phyloP scores from a whole-genome alignment of 2,329 filamentous ascomycete genomes.

The Bipolaris gigantea region DNA sequence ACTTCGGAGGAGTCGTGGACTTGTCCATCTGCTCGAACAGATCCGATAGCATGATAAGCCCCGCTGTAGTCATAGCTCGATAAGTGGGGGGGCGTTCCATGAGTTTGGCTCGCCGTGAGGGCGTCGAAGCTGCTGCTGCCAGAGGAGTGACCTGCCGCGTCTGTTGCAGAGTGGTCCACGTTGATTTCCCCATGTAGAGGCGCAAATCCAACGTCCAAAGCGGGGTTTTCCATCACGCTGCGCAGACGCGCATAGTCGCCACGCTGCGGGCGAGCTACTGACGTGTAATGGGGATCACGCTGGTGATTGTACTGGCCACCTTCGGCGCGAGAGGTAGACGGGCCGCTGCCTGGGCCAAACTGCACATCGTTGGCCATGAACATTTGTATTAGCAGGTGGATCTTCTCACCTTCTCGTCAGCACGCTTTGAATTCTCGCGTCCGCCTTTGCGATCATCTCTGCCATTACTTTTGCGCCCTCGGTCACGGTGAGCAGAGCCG shows the following conservation, averaged over 20 bases:
- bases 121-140: background rate
- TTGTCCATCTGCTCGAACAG: background rate
- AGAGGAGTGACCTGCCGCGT: background rate
- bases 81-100: no score
- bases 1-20: background rate
- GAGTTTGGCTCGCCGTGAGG: background rate
- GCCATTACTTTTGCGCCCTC: background rate
- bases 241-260: background rate
- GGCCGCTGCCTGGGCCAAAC: background rate
- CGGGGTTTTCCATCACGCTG: background rate
- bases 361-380: background rate
- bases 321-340: background rate
- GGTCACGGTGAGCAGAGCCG: background rate
- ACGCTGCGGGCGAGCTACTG: background rate
- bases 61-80: background rate
- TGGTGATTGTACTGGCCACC: background rate
- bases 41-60: constrained; percentile 5
- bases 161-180: background rate
- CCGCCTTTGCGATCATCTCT: background rate
- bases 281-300: background rate
- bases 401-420: background rate
- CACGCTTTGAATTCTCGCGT: background rate
- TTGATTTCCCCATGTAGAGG: background rate
- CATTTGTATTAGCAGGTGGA: no score
- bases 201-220: background rate